A percentile compares a stretch with the other conserved stretches of the same genome.
Evolutionary conservation across 352 stramenopile genomes (phyloP).

Genomic region (Phytopythium chamaehyphon): DNA sequence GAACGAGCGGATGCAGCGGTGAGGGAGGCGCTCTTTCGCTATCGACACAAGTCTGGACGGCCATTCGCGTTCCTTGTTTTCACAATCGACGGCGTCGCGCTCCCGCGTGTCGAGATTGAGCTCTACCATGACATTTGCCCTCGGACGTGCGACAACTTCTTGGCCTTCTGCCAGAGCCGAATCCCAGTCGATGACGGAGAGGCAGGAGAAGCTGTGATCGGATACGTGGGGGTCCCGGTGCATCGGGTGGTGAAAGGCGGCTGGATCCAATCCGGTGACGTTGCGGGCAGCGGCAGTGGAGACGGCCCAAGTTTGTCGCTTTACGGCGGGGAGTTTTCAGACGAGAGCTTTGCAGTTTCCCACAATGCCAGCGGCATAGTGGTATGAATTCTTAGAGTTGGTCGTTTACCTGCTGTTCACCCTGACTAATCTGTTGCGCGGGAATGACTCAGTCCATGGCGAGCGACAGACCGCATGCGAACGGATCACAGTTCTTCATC

Average conservation of each 20-base stretch:
- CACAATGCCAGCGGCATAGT: conserved; percentile 61
- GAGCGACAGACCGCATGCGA: conserved; percentile 93
- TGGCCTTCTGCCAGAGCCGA: conserved; percentile 56
- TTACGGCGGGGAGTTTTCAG: conserved; percentile 55
- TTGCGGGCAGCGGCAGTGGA: conserved; percentile 35
- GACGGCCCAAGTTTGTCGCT: conserved; percentile 50
- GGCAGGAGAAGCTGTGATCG: conserved; percentile 14
- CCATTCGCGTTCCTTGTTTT: conserved; percentile 62
- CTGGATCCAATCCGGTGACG: conserved; percentile 77
- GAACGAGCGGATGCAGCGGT: conserved; percentile 39
- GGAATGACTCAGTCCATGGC: conserved; percentile 89
- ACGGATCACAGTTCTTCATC: conserved; percentile 99
- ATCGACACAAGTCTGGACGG: conserved; percentile 45
- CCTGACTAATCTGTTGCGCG: conserved; percentile 1
- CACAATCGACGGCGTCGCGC: conserved; percentile 47
- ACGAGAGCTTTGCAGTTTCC: conserved; percentile 71
- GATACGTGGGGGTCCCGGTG: conserved; percentile 53
- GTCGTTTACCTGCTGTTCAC: neutral
- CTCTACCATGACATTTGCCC: conserved; percentile 58
- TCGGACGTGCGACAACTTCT: conserved; percentile 70
- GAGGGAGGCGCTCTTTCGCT: conserved; percentile 32
- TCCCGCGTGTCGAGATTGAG: conserved; percentile 68
- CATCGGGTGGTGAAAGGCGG: conserved; percentile 61
- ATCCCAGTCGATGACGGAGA: conserved; percentile 44
- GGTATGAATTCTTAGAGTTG: conserved; percentile 16